phyloP scores from a whole-genome alignment of 2,329 filamentous ascomycete species.

The Cercospora sp. region DNA sequence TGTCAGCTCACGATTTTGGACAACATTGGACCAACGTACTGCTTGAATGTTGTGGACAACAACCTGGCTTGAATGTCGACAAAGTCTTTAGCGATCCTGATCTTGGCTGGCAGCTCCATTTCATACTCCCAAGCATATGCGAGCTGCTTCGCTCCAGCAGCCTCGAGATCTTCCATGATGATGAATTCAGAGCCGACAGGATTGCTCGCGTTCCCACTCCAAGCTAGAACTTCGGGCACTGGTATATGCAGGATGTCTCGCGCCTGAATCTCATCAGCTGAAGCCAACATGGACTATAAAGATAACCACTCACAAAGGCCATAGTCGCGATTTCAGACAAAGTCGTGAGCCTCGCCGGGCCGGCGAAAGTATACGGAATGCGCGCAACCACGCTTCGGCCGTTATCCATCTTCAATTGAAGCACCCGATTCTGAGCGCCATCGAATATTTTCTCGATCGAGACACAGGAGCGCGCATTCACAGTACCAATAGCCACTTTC shows the following conservation, averaged over 20 bases:
- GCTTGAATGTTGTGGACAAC: conserved; percentile 39
- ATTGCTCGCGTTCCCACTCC: conserved; percentile 26
- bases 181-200: conserved; percentile 34
- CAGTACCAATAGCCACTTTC: conserved; percentile 35
- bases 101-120: conserved; percentile 27
- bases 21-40: conserved; percentile 31
- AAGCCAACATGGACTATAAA: not conserved
- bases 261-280: not conserved
- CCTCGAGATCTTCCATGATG: conserved; percentile 35
- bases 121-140: conserved; percentile 33
- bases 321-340: conserved; percentile 18
- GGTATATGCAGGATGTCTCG: conserved; percentile 17
- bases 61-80: conserved; percentile 41
- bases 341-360: not conserved
- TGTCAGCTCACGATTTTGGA: not conserved
- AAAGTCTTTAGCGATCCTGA: conserved; percentile 38
- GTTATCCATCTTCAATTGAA: conserved; percentile 33
- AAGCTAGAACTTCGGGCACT: conserved; percentile 31
- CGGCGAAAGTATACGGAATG: conserved; percentile 35
- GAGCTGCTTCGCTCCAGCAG: conserved; percentile 34
- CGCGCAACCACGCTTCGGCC: conserved; percentile 19
- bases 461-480: conserved; percentile 38
- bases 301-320: not conserved
- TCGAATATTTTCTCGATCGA: conserved; percentile 39
- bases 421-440: conserved; percentile 34